These are phyloP conservation scores for Cinnamomum micranthum DNA, from an alignment of 164 flowering plant species.

Conservation along the genomic window DNA sequence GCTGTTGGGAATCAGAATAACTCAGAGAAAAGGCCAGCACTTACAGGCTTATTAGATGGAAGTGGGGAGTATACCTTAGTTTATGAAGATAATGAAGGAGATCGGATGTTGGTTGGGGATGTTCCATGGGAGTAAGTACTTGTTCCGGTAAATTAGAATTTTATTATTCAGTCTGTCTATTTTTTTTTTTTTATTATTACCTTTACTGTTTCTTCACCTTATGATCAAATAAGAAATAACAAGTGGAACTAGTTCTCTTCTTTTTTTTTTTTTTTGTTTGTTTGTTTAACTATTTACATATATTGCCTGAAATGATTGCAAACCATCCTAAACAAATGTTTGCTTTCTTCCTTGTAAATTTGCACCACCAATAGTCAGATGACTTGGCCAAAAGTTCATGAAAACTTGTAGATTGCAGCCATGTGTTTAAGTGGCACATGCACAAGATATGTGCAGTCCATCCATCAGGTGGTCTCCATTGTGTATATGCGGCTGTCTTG, in stretches of 20 bases:
- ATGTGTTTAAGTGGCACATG: not conserved
- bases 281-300: not conserved
- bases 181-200: not conserved
- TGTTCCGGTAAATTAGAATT: not conserved
- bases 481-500: no score
- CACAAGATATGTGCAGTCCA: not conserved
- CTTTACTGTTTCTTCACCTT: not conserved
- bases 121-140: conserved; percentile 23
- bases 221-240: not conserved
- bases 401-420: not conserved
- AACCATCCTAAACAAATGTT: not conserved
- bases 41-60: conserved; percentile 74
- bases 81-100: conserved; percentile 23
- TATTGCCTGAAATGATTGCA: not conserved
- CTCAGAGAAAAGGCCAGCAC: conserved; percentile 42
- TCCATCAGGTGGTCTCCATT: no score
- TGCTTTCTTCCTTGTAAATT: not conserved
- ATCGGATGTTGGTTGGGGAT: conserved; percentile 23
- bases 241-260: not conserved
- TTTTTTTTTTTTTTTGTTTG: not conserved
- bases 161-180: not conserved
- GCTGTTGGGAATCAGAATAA: conserved; percentile 44
- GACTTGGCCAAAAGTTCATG: not conserved
- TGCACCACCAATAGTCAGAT: not conserved
- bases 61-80: conserved; percentile 89